Percentiles rank a stretch among this genome's conserved stretches.
Conservation (phyloP, 768 basidiomycete species). For the Phylloporus rhodoxanthus region DNA sequence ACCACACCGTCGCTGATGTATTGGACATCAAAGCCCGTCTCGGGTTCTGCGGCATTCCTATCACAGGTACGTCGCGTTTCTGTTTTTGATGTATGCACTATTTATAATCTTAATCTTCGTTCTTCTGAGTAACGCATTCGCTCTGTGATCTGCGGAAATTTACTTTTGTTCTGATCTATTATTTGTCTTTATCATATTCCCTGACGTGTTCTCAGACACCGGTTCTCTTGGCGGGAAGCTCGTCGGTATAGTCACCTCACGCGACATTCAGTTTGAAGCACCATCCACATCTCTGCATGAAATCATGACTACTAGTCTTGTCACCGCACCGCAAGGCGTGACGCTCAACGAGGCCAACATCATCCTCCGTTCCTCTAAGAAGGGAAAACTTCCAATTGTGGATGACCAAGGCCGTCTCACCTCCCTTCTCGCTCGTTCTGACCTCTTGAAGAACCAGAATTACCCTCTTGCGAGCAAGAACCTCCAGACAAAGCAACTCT, state of each 20-base stretch:
- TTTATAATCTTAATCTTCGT: constrained; percentile 72
- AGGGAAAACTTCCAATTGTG: constrained; percentile 92
- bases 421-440: constrained; percentile 90
- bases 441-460: constrained; percentile 95
- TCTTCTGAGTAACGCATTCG: constrained; percentile 72
- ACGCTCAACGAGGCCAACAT: constrained; percentile 89
- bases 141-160: constrained; percentile 71
- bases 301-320: constrained; percentile 86
- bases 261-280: constrained; percentile 91
- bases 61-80: constrained; percentile 72
- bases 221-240: constrained; percentile 87
- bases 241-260: constrained; percentile 91
- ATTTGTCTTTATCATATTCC: constrained; percentile 3
- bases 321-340: constrained; percentile 83
- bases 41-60: constrained; percentile 95
- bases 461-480: constrained; percentile 93
- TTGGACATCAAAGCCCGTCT: constrained; percentile 86
- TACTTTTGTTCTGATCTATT: constrained; percentile 16
- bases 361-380: constrained; percentile 93
- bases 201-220: constrained; percentile 52
- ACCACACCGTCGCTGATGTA: constrained; percentile 78
- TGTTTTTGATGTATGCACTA: constrained; percentile 42
- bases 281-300: constrained; percentile 58
- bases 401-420: constrained; percentile 60
- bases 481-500: constrained; percentile 87